phyloP scores from a whole-genome alignment of 495 filamentous ascomycete genomes.

The Jackrogersella minutella region DNA sequence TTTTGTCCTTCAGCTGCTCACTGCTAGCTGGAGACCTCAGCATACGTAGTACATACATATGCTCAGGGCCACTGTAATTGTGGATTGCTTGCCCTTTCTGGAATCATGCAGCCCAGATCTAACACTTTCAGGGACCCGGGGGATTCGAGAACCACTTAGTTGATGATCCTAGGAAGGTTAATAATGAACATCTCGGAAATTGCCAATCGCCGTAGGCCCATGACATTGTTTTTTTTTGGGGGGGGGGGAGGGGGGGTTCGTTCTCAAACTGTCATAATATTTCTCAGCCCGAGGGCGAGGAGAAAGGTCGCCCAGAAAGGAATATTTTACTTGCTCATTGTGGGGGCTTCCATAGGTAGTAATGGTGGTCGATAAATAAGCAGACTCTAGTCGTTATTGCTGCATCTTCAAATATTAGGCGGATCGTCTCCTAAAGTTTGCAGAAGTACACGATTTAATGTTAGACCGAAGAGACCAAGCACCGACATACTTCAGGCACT shows the following conservation, averaged over 20 bases:
- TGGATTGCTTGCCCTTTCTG: conserved; percentile 21
- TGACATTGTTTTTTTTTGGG: background rate
- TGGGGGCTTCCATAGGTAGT: background rate
- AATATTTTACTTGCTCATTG: background rate
- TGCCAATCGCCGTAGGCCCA: conserved; percentile 9
- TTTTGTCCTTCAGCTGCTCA: background rate
- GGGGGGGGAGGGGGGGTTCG: no score
- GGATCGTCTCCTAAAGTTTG: background rate
- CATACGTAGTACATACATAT: conserved; percentile 2
- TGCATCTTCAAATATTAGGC: background rate
- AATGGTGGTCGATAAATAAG: background rate
- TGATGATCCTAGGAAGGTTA: conserved; percentile 1
- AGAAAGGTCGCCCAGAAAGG: background rate
- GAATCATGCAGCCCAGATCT: conserved; percentile 27
- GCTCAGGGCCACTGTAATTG: conserved; percentile 12
- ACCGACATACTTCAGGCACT: background rate
- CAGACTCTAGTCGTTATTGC: background rate
- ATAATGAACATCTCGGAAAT: conserved; percentile 28
- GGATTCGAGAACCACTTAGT: conserved; percentile 11
- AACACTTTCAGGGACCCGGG: conserved; percentile 25
- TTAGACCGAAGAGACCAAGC: background rate
- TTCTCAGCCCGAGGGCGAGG: background rate
- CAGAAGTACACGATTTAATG: background rate
- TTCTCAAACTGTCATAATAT: background rate
- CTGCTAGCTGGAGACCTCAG: background rate